Conservation (phyloP, 2,329 filamentous ascomycete species). For the Xylariales sp. region DNA sequence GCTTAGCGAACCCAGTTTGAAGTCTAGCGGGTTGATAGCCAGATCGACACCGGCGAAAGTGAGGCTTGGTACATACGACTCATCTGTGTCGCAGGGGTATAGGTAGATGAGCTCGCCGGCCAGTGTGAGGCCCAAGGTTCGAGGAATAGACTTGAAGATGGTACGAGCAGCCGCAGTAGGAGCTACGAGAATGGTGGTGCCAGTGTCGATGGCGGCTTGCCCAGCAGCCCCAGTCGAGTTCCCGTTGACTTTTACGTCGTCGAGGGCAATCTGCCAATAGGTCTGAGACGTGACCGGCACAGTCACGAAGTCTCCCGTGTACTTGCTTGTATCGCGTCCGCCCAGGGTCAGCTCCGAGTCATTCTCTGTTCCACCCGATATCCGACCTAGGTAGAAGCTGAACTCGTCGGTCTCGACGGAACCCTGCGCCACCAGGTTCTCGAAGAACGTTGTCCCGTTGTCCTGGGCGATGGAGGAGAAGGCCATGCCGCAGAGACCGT, state of each 20-base stretch:
- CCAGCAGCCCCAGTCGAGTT: not conserved
- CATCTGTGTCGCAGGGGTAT: slow-evolving; percentile 3
- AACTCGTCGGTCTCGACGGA: slow-evolving; percentile 27
- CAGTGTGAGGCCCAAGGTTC: not conserved
- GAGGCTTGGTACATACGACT: slow-evolving; percentile 1
- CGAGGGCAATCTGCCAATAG: slow-evolving; percentile 6
- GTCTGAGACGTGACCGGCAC: slow-evolving; percentile 3
- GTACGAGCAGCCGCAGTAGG: slow-evolving; percentile 1
- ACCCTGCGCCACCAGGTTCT: slow-evolving; percentile 25
- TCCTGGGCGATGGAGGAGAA: slow-evolving; percentile 28
- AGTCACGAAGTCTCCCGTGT: slow-evolving; percentile 2
- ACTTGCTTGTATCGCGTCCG: slow-evolving; percentile 5
- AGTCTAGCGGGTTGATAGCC: slow-evolving; percentile 6
- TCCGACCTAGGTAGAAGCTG: slow-evolving; percentile 25
- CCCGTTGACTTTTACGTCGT: slow-evolving; percentile 3
- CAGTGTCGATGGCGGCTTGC: slow-evolving; percentile 6
- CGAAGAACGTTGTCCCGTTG: slow-evolving; percentile 25
- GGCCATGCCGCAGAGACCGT: slow-evolving; percentile 32
- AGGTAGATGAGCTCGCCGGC: slow-evolving; percentile 2
- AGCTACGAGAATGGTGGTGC: slow-evolving; percentile 3
- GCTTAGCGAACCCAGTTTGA: slow-evolving; percentile 3
- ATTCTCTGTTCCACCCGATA: not conserved
- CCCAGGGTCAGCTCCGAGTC: slow-evolving; percentile 5
- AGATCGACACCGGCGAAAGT: slow-evolving; percentile 1
- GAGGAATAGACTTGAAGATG: not conserved